Percentiles rank a stretch among this genome's conserved stretches.
phyloP scores from a whole-genome alignment of 805 yeast genomes.

The Candida krabiensis region DNA sequence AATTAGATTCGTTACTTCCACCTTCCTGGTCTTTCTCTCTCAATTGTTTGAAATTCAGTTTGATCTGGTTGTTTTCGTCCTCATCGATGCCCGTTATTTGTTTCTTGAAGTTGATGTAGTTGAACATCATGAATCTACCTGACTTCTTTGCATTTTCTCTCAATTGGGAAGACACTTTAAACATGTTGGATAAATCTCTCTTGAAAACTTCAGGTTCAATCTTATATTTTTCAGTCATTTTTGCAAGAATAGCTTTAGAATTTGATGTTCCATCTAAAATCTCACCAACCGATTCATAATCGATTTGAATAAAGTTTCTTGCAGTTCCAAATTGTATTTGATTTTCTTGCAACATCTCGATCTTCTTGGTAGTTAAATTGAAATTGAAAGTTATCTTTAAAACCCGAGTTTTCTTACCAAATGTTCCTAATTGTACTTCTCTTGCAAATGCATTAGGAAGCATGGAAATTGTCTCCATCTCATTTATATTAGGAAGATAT shows the following conservation, averaged over 20 bases:
- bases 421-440: slow-evolving; percentile 41
- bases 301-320: slow-evolving; percentile 48
- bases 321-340: slow-evolving; percentile 42
- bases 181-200: slow-evolving; percentile 39
- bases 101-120: slow-evolving; percentile 19
- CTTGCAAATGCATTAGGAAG: slow-evolving; percentile 58
- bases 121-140: slow-evolving; percentile 36
- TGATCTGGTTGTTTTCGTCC: slow-evolving; percentile 25
- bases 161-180: slow-evolving; percentile 31
- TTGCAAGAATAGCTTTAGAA: slow-evolving; percentile 6
- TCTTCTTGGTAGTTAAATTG: slow-evolving; percentile 20
- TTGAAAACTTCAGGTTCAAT: slow-evolving; percentile 10
- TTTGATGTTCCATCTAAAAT: slow-evolving; percentile 36
- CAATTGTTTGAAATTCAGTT: slow-evolving; percentile 22
- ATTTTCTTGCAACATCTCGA: slow-evolving; percentile 21
- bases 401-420: slow-evolving; percentile 46
- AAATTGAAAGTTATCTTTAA: slow-evolving; percentile 40
- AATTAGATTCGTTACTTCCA: slow-evolving; percentile 33
- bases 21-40: slow-evolving; percentile 7
- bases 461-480: slow-evolving; percentile 55
- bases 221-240: slow-evolving; percentile 4
- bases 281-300: slow-evolving; percentile 65
- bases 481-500: slow-evolving; percentile 57
- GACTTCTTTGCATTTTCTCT: slow-evolving; percentile 29
- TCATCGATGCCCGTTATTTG: slow-evolving; percentile 23